A percentile compares a stretch with the other conserved stretches of the same genome.
phyloP scores from a whole-genome alignment of 1,284 basidiomycete species.

The Irpex lacteus region DNA sequence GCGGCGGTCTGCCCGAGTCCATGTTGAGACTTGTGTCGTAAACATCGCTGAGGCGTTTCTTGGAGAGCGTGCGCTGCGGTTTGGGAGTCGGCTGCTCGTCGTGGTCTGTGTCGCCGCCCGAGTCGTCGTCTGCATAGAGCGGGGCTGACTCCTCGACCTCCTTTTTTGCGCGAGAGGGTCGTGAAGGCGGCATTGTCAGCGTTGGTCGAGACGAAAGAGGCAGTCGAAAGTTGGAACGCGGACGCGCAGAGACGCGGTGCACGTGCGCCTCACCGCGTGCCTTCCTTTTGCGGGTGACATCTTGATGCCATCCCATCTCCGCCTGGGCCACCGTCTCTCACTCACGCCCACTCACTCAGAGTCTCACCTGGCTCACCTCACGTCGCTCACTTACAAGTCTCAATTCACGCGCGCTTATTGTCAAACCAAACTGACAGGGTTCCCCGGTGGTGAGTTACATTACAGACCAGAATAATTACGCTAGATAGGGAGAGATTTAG shows the following conservation, averaged over 20 bases:
- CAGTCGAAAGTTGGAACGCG: conserved; percentile 21
- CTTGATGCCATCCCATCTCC: neutral
- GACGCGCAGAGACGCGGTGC: conserved; percentile 7
- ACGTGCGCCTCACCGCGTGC: conserved; percentile 19
- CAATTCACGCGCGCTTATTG: no score
- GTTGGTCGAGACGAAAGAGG: conserved; percentile 12
- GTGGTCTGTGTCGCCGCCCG: conserved; percentile 28
- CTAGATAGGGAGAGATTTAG: no score
- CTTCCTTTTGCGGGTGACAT: conserved; percentile 1
- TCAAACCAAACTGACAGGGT: no score
- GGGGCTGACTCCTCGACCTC: conserved; percentile 14
- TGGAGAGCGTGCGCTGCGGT: conserved; percentile 28
- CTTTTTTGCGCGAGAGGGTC: conserved; percentile 16
- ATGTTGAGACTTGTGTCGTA: conserved; percentile 50
- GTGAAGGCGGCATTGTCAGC: conserved; percentile 25
- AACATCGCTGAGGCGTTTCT: conserved; percentile 63
- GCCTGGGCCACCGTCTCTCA: no score
- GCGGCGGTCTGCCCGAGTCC: conserved; percentile 46
- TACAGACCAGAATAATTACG: no score
- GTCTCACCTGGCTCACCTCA: no score
- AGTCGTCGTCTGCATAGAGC: conserved; percentile 24
- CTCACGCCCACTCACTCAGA: no score
- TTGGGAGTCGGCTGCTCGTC: conserved; percentile 24
- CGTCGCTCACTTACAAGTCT: no score
- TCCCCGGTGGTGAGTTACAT: no score